Conservation (phyloP, 2,329 filamentous ascomycete species). For the Grosmannia serpens region DNA sequence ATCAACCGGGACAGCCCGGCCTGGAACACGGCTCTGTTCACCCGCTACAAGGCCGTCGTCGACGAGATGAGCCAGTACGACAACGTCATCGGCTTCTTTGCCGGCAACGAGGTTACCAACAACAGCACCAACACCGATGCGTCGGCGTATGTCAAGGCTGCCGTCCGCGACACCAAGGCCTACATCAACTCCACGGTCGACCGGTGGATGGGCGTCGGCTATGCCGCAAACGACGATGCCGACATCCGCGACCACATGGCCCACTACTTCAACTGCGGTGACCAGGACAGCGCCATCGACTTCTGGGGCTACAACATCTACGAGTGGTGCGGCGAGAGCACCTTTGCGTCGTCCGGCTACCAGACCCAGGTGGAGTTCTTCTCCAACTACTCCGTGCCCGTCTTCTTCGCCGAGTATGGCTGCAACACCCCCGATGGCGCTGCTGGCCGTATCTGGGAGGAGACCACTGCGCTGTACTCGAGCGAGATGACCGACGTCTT, state of each 20-base stretch:
- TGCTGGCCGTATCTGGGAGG: slow-evolving; percentile 66
- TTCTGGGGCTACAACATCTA: slow-evolving; percentile 99
- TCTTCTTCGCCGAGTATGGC: slow-evolving; percentile 98
- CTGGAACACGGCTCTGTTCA: slow-evolving; percentile 71
- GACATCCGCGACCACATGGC: slow-evolving; percentile 72
- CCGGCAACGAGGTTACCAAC: slow-evolving; percentile 95
- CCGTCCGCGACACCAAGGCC: slow-evolving; percentile 88
- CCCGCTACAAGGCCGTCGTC: slow-evolving; percentile 73
- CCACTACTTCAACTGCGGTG: slow-evolving; percentile 89
- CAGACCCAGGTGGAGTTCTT: slow-evolving; percentile 77
- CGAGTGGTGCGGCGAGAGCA: slow-evolving; percentile 90
- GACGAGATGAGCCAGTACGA: slow-evolving; percentile 71
- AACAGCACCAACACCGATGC: slow-evolving; percentile 76
- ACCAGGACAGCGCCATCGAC: slow-evolving; percentile 59
- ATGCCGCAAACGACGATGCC: slow-evolving; percentile 88
- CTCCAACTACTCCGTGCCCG: slow-evolving; percentile 76
- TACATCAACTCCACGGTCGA: slow-evolving; percentile 77
- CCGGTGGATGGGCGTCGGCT: slow-evolving; percentile 78
- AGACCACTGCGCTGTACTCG: slow-evolving; percentile 73
- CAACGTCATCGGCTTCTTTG: slow-evolving; percentile 96
- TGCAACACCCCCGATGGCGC: slow-evolving; percentile 61
- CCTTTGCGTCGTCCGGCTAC: slow-evolving; percentile 67
- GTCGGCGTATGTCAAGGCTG: slow-evolving; percentile 93
- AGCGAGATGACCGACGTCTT: slow-evolving; percentile 74
- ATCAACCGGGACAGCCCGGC: slow-evolving; percentile 71